Percentiles rank a stretch among this genome's conserved stretches.
Evolutionary conservation across 2,329 filamentous ascomycete species (phyloP).

Genomic region (Paecilomyces formosus): DNA sequence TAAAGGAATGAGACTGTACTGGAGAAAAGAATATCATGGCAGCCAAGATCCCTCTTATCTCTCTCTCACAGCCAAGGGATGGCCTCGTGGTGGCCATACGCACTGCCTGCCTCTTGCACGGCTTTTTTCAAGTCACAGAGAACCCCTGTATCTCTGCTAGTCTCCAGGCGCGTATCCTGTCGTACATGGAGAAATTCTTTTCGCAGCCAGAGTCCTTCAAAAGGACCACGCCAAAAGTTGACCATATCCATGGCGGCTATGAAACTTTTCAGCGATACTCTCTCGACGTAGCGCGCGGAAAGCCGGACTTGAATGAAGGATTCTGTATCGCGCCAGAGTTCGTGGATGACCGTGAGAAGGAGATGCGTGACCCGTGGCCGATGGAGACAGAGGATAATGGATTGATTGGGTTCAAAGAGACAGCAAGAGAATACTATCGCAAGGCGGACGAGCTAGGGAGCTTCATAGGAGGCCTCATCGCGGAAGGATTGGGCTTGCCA

Average conservation of each 20-base stretch:
- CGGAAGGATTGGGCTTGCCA: background rate
- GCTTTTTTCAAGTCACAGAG: background rate
- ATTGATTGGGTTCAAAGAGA: background rate
- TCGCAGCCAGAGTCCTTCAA: background rate
- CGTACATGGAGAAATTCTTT: conserved; percentile 1
- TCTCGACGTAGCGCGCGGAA: background rate
- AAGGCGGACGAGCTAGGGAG: background rate
- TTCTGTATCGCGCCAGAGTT: background rate
- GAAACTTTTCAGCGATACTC: background rate
- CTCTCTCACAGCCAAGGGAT: background rate
- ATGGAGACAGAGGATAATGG: background rate
- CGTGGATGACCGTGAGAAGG: background rate
- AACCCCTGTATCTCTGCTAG: background rate
- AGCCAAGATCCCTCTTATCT: background rate
- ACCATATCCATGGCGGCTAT: conserved; percentile 1
- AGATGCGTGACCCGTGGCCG: background rate
- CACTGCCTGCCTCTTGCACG: background rate
- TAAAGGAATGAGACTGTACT: background rate
- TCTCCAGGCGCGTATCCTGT: background rate
- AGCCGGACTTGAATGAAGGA: conserved; percentile 1
- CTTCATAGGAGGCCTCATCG: background rate
- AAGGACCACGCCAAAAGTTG: background rate
- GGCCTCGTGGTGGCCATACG: background rate
- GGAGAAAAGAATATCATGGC: background rate
- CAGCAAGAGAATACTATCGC: background rate